Percentiles rank a stretch among this genome's conserved stretches.
Conservation (phyloP, 1,284 basidiomycete genomes). For the Ceratobasidium sp. region DNA sequence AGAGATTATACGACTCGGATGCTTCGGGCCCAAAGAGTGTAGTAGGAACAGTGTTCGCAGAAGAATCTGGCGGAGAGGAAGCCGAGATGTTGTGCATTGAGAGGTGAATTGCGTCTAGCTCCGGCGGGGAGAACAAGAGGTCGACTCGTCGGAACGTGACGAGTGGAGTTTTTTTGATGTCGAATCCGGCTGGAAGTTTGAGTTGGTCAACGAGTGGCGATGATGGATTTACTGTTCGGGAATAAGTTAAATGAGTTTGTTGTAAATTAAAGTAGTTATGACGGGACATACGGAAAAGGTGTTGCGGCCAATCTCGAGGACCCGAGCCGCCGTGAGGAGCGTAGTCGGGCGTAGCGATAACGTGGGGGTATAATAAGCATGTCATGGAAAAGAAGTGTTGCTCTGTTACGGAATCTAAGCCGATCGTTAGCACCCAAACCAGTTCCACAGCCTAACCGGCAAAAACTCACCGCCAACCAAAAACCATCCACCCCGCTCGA, state of each 20-base stretch:
- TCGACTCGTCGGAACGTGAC: slow-evolving; percentile 75
- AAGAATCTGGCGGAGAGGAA: slow-evolving; percentile 51
- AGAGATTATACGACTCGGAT: slow-evolving; percentile 64
- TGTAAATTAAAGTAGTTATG: background rate
- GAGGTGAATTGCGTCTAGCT: slow-evolving; percentile 66
- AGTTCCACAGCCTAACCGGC: slow-evolving; percentile 5
- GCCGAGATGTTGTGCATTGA: slow-evolving; percentile 47
- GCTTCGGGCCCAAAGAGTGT: slow-evolving; percentile 69
- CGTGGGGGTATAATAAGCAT: slow-evolving; percentile 74
- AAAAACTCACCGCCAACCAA: slow-evolving; percentile 69
- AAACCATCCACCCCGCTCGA: slow-evolving; percentile 78
- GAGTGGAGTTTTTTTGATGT: slow-evolving; percentile 70
- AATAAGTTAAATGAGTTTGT: background rate
- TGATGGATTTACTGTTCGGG: slow-evolving; percentile 60
- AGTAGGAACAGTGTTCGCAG: background rate
- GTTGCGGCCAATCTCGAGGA: slow-evolving; percentile 71
- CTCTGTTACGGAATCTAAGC: slow-evolving; percentile 73
- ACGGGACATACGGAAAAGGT: slow-evolving; percentile 62
- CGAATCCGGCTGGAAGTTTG: slow-evolving; percentile 66
- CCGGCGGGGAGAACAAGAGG: slow-evolving; percentile 66
- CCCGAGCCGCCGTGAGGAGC: slow-evolving; percentile 68
- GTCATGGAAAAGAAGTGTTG: slow-evolving; percentile 80
- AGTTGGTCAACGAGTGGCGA: slow-evolving; percentile 66
- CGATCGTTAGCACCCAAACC: background rate
- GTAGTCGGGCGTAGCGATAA: slow-evolving; percentile 73